phyloP scores from a whole-genome alignment of 2,329 filamentous ascomycete species.

The Rosellinia necatrix region DNA sequence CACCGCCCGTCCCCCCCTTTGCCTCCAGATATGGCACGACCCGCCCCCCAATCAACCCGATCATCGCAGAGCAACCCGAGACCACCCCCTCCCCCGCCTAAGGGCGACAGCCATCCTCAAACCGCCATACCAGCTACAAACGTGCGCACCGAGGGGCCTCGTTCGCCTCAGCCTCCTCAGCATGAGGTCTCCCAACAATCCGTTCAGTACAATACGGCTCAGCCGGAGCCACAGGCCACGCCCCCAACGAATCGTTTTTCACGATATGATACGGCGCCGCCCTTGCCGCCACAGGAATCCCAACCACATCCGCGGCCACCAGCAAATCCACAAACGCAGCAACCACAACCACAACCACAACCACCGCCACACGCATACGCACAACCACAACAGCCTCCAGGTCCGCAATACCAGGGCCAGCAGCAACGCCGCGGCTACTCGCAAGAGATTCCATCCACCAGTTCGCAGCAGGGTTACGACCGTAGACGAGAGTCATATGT shows the following conservation, averaged over 20 bases:
- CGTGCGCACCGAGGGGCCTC: constrained; percentile 36
- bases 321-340: constrained; percentile 27
- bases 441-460: constrained; percentile 28
- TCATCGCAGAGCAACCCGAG: constrained; percentile 43
- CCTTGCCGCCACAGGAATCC: constrained; percentile 39
- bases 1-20: constrained; percentile 74
- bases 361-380: constrained; percentile 35
- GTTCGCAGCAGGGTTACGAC: constrained; percentile 32
- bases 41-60: constrained; percentile 43
- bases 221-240: constrained; percentile 21
- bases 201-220: constrained; percentile 32
- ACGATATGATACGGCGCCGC: constrained; percentile 42
- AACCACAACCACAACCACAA: constrained; percentile 30
- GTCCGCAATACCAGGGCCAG: constrained; percentile 34
- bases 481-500: constrained; percentile 21
- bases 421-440: constrained; percentile 34
- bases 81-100: constrained; percentile 60
- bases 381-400: constrained; percentile 35
- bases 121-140: constrained; percentile 42
- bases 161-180: constrained; percentile 43
- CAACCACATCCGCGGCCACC: constrained; percentile 34
- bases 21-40: constrained; percentile 64
- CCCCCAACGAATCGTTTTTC: constrained; percentile 38
- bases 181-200: constrained; percentile 36
- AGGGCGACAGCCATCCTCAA: constrained; percentile 45